Evolutionary conservation across 2,329 filamentous ascomycete genomes (phyloP), one percentile per base, ranked within the genome.

Genomic region (Moelleriella libera): DNA sequence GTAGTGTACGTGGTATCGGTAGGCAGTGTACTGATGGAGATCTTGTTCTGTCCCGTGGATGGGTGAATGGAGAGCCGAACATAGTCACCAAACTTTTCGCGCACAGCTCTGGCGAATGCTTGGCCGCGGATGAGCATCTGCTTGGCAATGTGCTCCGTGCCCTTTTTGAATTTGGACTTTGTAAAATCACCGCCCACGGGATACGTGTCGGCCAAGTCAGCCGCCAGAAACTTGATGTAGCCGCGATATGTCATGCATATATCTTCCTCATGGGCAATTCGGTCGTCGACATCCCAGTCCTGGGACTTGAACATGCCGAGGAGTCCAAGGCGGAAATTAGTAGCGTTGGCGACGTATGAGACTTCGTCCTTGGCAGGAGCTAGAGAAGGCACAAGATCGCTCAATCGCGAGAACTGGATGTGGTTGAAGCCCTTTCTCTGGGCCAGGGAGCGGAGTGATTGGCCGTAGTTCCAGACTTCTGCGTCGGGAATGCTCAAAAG

Each of bases 401-500:
- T 43, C 31, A 47, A 28, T 9, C 46, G 37, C 1, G 46, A 44
- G 21, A 47, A 47, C 5, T 30, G 21, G 28, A 47, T 41, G 11
- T 40, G 21, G 6, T 14, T 21, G 28, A 39, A 47, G 12, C 29
- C 21, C 7, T 44, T 40, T 8, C 30, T 12, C 12, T 5, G 12
- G 1, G 46, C 63, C 48, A 75, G 56, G 1, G 53, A 49, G 1
- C 71, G 64, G 0, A 71, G 58, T 1, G 63, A 60, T 51, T 74
- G 62, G 10, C 72, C 71, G 43, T 75, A 75, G 2, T 61, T 62
- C 70, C 70, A 76, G 0, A 68, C 68, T 12, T 74, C 61, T 11
- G 58, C 60, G 39, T 72, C 69, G 0, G 70, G 60, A 1, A 75
- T 69, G 6, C 67, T 63, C 11, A 76, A 55, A 0, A 76, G 56